These are phyloP conservation scores for Solanum arcanum DNA, from an alignment of 257 asterid genomes.

Conservation along the genomic window DNA sequence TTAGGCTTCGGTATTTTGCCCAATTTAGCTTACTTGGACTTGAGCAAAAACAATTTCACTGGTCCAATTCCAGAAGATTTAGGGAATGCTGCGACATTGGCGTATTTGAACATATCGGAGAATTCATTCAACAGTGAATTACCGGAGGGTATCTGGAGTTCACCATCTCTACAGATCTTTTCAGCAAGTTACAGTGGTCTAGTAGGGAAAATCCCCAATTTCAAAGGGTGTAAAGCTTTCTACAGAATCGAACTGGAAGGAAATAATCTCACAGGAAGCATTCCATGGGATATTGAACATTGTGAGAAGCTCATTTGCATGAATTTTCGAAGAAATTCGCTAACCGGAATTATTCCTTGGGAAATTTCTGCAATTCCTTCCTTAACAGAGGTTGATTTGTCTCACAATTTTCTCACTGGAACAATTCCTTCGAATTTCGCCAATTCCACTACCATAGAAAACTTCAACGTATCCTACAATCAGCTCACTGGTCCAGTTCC, in stretches of 20 bases:
- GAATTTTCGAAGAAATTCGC: conserved; percentile 39
- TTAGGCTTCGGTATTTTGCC: conserved; percentile 61
- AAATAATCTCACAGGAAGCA: conserved; percentile 59
- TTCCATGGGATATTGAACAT: conserved; percentile 78
- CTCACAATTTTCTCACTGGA: conserved; percentile 64
- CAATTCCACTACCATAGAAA: conserved; percentile 63
- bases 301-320: conserved; percentile 65
- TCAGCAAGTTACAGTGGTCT: conserved; percentile 39
- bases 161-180: conserved; percentile 53
- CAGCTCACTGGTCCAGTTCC: conserved; percentile 89
- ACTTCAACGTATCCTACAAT: conserved; percentile 78
- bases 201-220: conserved; percentile 57
- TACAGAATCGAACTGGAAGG: conserved; percentile 63
- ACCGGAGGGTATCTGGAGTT: conserved; percentile 57
- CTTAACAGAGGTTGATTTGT: conserved; percentile 64
- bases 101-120: conserved; percentile 48
- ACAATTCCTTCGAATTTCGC: conserved; percentile 68
- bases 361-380: conserved; percentile 77
- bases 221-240: conserved; percentile 49
- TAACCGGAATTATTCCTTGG: conserved; percentile 87
- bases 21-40: conserved; percentile 53
- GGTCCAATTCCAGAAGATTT: conserved; percentile 73
- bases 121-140: conserved; percentile 45
- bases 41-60: conserved; percentile 47
- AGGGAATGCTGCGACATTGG: conserved; percentile 42